A percentile compares a stretch with the other conserved stretches of the same genome.
These are phyloP conservation scores for Phanerochaete carnosa DNA, from an alignment of 768 basidiomycete genomes.

Conservation along the genomic window DNA sequence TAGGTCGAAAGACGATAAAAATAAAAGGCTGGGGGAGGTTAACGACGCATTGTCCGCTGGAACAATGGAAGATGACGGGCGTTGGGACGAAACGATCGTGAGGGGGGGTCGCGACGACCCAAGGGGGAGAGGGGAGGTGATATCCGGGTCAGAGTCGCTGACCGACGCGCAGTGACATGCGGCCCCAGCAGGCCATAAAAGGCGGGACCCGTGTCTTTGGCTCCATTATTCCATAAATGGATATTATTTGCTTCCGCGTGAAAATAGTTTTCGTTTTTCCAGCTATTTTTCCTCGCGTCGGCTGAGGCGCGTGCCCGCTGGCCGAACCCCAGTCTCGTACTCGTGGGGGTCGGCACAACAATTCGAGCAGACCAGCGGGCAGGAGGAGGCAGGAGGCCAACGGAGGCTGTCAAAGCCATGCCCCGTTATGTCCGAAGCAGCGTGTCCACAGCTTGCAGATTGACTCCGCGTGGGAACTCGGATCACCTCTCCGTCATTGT, in stretches of 20 bases:
- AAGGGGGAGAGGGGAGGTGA: background rate
- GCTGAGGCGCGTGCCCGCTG: background rate
- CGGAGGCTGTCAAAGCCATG: background rate
- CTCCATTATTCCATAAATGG: background rate
- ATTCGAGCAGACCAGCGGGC: too few species aligned
- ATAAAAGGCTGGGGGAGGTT: background rate
- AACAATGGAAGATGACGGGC: conserved; percentile 1
- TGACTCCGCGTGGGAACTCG: background rate
- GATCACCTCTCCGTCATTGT: background rate
- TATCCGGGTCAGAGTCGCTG: background rate
- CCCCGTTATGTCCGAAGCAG: background rate
- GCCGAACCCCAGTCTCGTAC: background rate
- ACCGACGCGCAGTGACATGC: background rate
- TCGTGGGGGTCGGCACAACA: background rate
- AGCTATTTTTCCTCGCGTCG: background rate
- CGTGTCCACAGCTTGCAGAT: background rate
- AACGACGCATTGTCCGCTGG: conserved; percentile 3
- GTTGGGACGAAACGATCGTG: conserved; percentile 2
- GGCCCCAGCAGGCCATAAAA: conserved; percentile 5
- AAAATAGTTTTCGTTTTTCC: conserved; percentile 2
- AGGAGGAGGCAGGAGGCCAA: too few species aligned
- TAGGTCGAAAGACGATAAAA: background rate
- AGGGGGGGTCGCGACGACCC: background rate
- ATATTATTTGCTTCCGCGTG: background rate
- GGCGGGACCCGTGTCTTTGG: conserved; percentile 7